These are phyloP conservation scores for Ogataea pini DNA, from an alignment of 805 yeast species.

Conservation along the genomic window DNA sequence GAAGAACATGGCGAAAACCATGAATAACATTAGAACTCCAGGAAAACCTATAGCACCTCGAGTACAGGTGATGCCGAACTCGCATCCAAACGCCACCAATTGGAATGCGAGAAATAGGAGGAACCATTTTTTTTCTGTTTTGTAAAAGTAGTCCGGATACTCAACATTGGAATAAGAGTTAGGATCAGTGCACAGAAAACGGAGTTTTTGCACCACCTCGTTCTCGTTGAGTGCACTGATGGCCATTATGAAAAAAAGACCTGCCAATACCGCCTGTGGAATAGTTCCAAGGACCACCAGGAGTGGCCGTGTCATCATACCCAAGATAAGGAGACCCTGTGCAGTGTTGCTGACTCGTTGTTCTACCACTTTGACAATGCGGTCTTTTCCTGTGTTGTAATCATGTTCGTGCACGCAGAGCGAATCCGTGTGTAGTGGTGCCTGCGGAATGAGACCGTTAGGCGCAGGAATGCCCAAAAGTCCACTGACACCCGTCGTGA, in stretches of 20 bases:
- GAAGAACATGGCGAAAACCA: slow-evolving; percentile 63
- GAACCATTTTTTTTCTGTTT: slow-evolving; percentile 48
- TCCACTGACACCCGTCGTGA: slow-evolving; percentile 86
- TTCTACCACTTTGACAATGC: slow-evolving; percentile 68
- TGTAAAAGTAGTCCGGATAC: slow-evolving; percentile 21
- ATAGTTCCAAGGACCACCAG: slow-evolving; percentile 76
- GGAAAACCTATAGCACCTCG: slow-evolving; percentile 95
- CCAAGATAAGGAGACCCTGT: slow-evolving; percentile 83
- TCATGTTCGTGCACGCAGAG: slow-evolving; percentile 56
- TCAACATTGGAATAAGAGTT: slow-evolving; percentile 31
- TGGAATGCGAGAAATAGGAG: slow-evolving; percentile 58
- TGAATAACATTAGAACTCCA: slow-evolving; percentile 71
- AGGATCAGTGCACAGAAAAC: slow-evolving; percentile 63
- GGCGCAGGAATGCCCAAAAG: slow-evolving; percentile 93
- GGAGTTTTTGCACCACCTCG: slow-evolving; percentile 59
- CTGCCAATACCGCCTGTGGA: slow-evolving; percentile 93
- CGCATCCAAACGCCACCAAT: slow-evolving; percentile 69
- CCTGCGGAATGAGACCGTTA: slow-evolving; percentile 95
- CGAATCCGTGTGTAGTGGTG: slow-evolving; percentile 87
- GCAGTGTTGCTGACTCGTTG: slow-evolving; percentile 82
- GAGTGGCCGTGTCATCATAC: slow-evolving; percentile 88
- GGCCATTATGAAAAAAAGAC: slow-evolving; percentile 93
- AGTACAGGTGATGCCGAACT: slow-evolving; percentile 83
- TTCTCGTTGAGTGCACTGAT: slow-evolving; percentile 72
- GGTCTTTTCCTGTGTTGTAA: slow-evolving; percentile 31